Conservation (phyloP, 768 basidiomycete species). For the Macrolepiota dolichaula region DNA sequence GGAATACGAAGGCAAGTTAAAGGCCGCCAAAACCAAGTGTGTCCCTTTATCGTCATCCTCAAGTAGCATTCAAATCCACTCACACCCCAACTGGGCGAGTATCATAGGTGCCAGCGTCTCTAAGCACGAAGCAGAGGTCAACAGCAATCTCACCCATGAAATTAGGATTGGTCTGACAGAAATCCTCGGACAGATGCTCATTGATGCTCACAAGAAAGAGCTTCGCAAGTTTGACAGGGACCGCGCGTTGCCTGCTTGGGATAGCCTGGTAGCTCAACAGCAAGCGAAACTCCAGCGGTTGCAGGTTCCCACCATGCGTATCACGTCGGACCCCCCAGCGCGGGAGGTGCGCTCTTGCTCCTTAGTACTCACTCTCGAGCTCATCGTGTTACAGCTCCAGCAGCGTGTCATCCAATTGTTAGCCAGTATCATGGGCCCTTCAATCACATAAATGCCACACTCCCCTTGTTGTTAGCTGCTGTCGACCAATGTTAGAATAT, state of each 20-base stretch:
- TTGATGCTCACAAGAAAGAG: constrained; percentile 61
- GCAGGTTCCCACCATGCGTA: constrained; percentile 71
- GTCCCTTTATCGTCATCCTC: constrained; percentile 17
- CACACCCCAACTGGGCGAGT: constrained; percentile 46
- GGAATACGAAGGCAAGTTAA: constrained; percentile 71
- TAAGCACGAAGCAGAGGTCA: constrained; percentile 65
- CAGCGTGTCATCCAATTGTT: constrained; percentile 68
- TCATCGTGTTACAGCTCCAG: constrained; percentile 49
- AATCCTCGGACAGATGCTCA: constrained; percentile 49
- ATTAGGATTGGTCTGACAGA: background rate
- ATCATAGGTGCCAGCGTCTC: constrained; percentile 65
- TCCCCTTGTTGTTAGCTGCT: background rate
- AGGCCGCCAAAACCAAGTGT: constrained; percentile 64
- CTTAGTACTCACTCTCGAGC: background rate
- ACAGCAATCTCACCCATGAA: background rate
- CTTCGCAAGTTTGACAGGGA: constrained; percentile 67
- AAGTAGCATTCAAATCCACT: background rate
- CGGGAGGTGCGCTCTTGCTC: constrained; percentile 47
- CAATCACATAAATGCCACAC: constrained; percentile 8
- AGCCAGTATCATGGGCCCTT: constrained; percentile 43
- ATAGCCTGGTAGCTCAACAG: constrained; percentile 67
- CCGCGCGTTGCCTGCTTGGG: constrained; percentile 72
- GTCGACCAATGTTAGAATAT: background rate
- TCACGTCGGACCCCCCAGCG: constrained; percentile 42
- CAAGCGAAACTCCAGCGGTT: constrained; percentile 59